Percentiles rank a stretch among this genome's conserved stretches.
These are phyloP conservation scores for Lasiosphaeris hirsuta DNA, from an alignment of 495 filamentous ascomycete species.

Conservation along the genomic window DNA sequence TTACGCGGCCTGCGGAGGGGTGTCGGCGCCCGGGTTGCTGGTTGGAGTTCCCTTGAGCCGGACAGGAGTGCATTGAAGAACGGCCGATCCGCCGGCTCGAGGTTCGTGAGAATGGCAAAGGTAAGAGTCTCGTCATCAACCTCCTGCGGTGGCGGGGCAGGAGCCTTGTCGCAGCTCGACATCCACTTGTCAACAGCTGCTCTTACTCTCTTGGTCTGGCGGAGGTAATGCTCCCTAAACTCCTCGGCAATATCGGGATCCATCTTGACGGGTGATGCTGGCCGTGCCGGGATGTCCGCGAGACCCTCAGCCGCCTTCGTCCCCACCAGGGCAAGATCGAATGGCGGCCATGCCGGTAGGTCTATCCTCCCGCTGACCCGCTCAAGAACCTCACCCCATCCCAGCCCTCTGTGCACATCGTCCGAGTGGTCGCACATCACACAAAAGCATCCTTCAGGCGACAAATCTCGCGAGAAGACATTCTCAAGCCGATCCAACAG, in stretches of 20 bases:
- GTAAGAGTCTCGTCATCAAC: constrained; percentile 89
- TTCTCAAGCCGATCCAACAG: constrained; percentile 89
- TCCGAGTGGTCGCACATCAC: constrained; percentile 66
- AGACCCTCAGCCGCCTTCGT: constrained; percentile 49
- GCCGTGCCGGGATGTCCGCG: constrained; percentile 41
- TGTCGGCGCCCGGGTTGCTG: constrained; percentile 53
- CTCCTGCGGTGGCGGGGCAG: constrained; percentile 71
- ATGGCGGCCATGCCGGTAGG: constrained; percentile 83
- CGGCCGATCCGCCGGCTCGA: constrained; percentile 68
- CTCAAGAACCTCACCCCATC: constrained; percentile 96
- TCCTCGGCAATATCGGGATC: constrained; percentile 91
- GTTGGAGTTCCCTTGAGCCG: constrained; percentile 59
- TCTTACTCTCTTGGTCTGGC: constrained; percentile 83
- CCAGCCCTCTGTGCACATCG: constrained; percentile 66
- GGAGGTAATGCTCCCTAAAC: constrained; percentile 81
- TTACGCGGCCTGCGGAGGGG: constrained; percentile 56
- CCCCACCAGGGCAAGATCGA: constrained; percentile 65
- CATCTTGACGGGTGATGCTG: constrained; percentile 69
- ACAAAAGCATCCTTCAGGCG: constrained; percentile 71
- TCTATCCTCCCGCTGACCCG: constrained; percentile 83
- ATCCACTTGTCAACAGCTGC: constrained; percentile 84
- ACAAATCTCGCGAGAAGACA: constrained; percentile 89
- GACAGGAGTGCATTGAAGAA: constrained; percentile 75
- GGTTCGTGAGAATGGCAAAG: constrained; percentile 87
- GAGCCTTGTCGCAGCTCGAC: constrained; percentile 64